Conservation (phyloP, 345 rosid genomes). For the Salix purpurea region DNA sequence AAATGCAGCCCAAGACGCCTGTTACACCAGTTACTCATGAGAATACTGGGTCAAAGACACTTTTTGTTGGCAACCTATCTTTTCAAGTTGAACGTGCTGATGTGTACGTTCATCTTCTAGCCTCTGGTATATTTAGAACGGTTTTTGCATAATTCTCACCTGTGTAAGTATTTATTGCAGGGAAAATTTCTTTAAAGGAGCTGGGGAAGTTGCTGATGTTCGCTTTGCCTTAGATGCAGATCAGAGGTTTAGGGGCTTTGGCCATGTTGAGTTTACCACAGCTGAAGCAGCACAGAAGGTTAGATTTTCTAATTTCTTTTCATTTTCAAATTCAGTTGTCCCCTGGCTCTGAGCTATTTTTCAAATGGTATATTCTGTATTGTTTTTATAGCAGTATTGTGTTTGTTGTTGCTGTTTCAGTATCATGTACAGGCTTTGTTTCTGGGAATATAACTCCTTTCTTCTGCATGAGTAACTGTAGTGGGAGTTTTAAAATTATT, state of each 20-base stretch:
- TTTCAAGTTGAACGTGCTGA: constrained; percentile 49
- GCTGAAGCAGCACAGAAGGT: constrained; percentile 71
- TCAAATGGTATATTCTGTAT: neutral
- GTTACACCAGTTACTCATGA: constrained; percentile 52
- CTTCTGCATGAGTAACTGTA: neutral
- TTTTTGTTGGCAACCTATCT: constrained; percentile 69
- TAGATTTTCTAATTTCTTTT: neutral
- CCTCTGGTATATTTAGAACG: no score
- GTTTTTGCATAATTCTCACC: neutral
- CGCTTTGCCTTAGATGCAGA: constrained; percentile 52
- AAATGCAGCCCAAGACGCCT: constrained; percentile 63
- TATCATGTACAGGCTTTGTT: neutral
- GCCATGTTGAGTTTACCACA: constrained; percentile 78
- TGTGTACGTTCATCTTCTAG: constrained; percentile 39
- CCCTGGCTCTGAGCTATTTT: neutral
- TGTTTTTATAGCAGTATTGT: neutral
- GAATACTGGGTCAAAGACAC: constrained; percentile 50
- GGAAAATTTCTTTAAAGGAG: constrained; percentile 60
- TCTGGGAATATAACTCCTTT: neutral
- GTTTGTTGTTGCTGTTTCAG: neutral
- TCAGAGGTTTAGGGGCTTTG: constrained; percentile 61
- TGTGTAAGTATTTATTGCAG: constrained; percentile 33
- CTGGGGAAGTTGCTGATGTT: constrained; percentile 67
- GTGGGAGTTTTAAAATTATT: neutral
- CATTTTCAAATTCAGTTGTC: neutral